phyloP scores from a whole-genome alignment of 208 protist genomes.

The Angomonas ambiguus region DNA sequence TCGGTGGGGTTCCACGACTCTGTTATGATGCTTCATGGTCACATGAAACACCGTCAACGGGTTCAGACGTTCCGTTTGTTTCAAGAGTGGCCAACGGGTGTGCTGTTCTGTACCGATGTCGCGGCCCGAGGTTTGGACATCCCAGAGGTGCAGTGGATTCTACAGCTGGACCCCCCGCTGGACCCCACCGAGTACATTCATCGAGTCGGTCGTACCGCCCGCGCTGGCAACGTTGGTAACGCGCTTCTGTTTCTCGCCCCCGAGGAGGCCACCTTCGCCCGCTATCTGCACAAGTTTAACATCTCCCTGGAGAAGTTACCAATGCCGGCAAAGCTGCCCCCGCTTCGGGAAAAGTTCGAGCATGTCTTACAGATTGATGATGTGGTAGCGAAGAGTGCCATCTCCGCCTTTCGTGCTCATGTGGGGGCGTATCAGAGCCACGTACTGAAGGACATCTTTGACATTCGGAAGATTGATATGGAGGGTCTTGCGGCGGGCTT shows the following conservation, averaged over 20 bases:
- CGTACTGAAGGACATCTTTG: conserved; percentile 91
- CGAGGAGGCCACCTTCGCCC: conserved; percentile 85
- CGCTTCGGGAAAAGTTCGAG: conserved; percentile 82
- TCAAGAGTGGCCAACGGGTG: conserved; percentile 69
- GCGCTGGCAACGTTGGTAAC: conserved; percentile 89
- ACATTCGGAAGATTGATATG: conserved; percentile 88
- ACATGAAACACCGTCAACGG: conserved; percentile 94
- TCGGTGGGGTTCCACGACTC: conserved; percentile 97
- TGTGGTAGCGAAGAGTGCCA: conserved; percentile 88
- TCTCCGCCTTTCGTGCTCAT: conserved; percentile 88
- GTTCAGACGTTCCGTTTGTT: conserved; percentile 89
- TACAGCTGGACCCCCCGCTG: conserved; percentile 97
- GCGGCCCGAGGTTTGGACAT: conserved; percentile 95
- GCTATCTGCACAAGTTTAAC: conserved; percentile 80
- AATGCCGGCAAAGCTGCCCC: conserved; percentile 60
- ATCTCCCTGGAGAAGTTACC: conserved; percentile 76
- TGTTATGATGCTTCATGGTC: conserved; percentile 94
- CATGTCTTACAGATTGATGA: conserved; percentile 85
- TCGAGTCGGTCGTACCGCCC: conserved; percentile 94
- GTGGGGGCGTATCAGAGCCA: conserved; percentile 93
- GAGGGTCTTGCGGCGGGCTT: conserved; percentile 90
- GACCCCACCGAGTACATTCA: conserved; percentile 96
- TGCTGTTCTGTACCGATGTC: conserved; percentile 95
- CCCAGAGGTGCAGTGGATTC: conserved; percentile 94
- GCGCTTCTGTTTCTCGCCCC: conserved; percentile 92